Evolutionary conservation across 225 moss, liverwort and hornwort species (phyloP).

Genomic region (Sphagnum contortum): DNA sequence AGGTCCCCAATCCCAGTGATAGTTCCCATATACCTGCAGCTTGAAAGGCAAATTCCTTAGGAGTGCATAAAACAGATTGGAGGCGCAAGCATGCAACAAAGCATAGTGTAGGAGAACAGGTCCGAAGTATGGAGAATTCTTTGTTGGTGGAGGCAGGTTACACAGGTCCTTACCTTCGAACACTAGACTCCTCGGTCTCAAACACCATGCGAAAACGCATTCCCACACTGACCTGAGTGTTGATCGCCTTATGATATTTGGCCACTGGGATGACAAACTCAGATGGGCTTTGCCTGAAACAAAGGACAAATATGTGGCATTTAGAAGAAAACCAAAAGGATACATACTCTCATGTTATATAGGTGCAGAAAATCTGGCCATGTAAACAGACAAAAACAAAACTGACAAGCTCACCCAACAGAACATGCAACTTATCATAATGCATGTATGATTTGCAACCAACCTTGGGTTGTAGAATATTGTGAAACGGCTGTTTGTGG

Average conservation of each 20-base stretch:
- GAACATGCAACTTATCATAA: too few species aligned
- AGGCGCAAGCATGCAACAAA: neutral
- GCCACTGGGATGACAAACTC: slow-evolving; percentile 87
- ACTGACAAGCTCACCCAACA: too few species aligned
- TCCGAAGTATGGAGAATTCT: too few species aligned
- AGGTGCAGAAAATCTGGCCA: too few species aligned
- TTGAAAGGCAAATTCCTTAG: slow-evolving; percentile 9
- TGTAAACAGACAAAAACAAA: too few species aligned
- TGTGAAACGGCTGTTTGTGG: slow-evolving; percentile 81
- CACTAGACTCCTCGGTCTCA: slow-evolving; percentile 93
- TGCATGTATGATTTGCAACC: too few species aligned
- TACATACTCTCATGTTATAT: too few species aligned
- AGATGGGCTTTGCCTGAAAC: slow-evolving; percentile 81
- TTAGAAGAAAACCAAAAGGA: too few species aligned
- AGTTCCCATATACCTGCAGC: slow-evolving; percentile 89
- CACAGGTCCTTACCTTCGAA: slow-evolving; percentile 63
- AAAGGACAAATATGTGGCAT: neutral
- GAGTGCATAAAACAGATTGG: neutral
- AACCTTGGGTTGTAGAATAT: slow-evolving; percentile 98
- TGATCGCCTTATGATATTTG: slow-evolving; percentile 87
- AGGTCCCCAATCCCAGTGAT: slow-evolving; percentile 88
- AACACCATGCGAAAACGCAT: slow-evolving; percentile 99
- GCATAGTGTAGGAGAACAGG: neutral
- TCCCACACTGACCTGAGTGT: slow-evolving; percentile 84
- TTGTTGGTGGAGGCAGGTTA: slow-evolving; percentile 3